Evolutionary conservation across 371 early-diverging fungal genomes (phyloP).

Genomic region (Mortierella sp.): DNA sequence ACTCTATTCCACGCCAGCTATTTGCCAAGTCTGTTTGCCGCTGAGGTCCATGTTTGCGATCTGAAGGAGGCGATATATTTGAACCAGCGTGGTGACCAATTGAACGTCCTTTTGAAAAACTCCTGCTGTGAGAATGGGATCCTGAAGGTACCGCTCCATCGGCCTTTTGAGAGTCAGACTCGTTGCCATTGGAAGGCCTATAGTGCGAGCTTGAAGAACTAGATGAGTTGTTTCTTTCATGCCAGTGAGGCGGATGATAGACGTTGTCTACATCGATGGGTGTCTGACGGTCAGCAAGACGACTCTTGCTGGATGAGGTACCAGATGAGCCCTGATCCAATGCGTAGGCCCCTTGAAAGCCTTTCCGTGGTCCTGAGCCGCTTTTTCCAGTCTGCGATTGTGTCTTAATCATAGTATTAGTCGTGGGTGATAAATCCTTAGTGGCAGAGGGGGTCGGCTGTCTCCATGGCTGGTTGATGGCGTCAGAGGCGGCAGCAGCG

Average conservation of each 20-base stretch:
- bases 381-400: conserved; percentile 14
- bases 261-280: conserved; percentile 28
- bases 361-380: conserved; percentile 12
- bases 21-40: conserved; percentile 11
- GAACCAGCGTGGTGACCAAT: conserved; percentile 9
- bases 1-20: conserved; percentile 18
- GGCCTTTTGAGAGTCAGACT: conserved; percentile 21
- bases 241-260: conserved; percentile 56
- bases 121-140: conserved; percentile 14
- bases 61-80: conserved; percentile 10
- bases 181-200: conserved; percentile 29
- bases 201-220: conserved; percentile 3
- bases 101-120: conserved; percentile 30
- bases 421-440: background rate
- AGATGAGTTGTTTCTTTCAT: conserved; percentile 30
- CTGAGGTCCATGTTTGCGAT: conserved; percentile 19
- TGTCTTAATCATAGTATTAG: conserved; percentile 10
- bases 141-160: conserved; percentile 9
- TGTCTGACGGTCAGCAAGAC: conserved; percentile 5
- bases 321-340: conserved; percentile 10
- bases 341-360: background rate
- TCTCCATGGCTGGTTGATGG: conserved; percentile 35
- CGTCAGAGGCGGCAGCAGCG: conserved; percentile 14
- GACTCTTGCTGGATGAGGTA: background rate
- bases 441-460: conserved; percentile 3